These are phyloP conservation scores for Leishmania amazonensis DNA, from an alignment of 208 protist species.

Conservation along the genomic window DNA sequence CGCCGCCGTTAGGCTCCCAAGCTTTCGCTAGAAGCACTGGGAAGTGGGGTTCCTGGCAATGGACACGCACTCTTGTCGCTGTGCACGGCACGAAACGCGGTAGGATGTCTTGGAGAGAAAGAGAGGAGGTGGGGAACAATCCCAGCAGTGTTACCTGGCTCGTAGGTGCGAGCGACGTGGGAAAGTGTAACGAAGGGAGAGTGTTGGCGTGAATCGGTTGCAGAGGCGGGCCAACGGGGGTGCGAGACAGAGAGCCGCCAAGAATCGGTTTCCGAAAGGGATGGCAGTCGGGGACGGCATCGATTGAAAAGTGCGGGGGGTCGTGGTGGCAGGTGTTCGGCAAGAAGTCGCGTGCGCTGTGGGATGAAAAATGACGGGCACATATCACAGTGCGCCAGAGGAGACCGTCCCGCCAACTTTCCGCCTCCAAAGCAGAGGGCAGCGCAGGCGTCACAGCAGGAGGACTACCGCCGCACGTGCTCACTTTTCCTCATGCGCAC, in stretches of 20 bases:
- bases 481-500: not conserved
- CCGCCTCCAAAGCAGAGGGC: not conserved
- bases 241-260: not conserved
- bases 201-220: not conserved
- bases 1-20: not conserved
- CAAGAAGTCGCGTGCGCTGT: not conserved
- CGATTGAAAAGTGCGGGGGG: not conserved
- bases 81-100: not conserved
- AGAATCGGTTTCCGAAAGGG: not conserved
- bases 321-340: not conserved
- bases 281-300: not conserved
- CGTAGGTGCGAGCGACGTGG: not conserved
- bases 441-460: not conserved
- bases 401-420: not conserved
- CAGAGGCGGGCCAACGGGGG: not conserved
- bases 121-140: not conserved
- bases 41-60: not conserved
- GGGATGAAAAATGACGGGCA: not conserved
- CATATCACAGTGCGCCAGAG: not conserved
- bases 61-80: not conserved
- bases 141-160: not conserved
- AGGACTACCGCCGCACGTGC: not conserved
- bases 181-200: not conserved
- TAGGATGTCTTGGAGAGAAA: not conserved
- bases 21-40: not conserved